phyloP scores from a whole-genome alignment of 768 basidiomycete genomes.

The Amanita pseudoporphyria region DNA sequence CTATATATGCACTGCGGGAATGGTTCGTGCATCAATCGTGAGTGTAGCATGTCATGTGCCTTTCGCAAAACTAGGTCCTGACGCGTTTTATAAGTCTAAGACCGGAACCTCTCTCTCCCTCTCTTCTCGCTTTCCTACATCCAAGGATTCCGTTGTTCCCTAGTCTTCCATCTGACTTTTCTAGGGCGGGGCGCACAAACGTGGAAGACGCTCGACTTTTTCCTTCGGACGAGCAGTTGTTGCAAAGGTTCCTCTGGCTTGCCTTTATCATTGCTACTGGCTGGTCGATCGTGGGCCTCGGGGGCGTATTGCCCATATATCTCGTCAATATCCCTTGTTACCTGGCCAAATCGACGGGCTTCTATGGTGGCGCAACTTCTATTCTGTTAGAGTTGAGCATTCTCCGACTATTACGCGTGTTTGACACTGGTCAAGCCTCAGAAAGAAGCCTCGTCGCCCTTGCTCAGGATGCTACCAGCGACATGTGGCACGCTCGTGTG shows the following conservation, averaged over 20 bases:
- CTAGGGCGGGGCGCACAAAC: conserved; percentile 40
- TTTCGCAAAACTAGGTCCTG: background rate
- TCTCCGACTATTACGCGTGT: conserved; percentile 56
- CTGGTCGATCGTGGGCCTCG: conserved; percentile 62
- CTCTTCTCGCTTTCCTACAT: conserved; percentile 59
- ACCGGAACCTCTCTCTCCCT: conserved; percentile 47
- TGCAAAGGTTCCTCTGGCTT: conserved; percentile 61
- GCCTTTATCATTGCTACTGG: conserved; percentile 53
- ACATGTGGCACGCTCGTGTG: conserved; percentile 36
- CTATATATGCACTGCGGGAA: conserved; percentile 63
- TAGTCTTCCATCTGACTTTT: conserved; percentile 42
- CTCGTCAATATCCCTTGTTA: conserved; percentile 62
- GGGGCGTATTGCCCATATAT: conserved; percentile 66
- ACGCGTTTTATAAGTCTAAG: conserved; percentile 37
- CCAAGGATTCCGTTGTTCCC: conserved; percentile 64
- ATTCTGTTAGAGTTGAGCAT: conserved; percentile 69
- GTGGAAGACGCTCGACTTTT: conserved; percentile 46
- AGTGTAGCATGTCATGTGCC: conserved; percentile 18
- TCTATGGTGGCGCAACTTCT: conserved; percentile 51
- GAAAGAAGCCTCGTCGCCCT: conserved; percentile 19
- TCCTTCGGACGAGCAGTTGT: conserved; percentile 68
- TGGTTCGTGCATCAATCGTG: conserved; percentile 72
- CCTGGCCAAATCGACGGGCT: conserved; percentile 30
- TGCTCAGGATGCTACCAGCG: conserved; percentile 27
- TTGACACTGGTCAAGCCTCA: conserved; percentile 35